These are phyloP conservation scores for Citrus glauca DNA, from an alignment of 345 rosid species.

Conservation along the genomic window DNA sequence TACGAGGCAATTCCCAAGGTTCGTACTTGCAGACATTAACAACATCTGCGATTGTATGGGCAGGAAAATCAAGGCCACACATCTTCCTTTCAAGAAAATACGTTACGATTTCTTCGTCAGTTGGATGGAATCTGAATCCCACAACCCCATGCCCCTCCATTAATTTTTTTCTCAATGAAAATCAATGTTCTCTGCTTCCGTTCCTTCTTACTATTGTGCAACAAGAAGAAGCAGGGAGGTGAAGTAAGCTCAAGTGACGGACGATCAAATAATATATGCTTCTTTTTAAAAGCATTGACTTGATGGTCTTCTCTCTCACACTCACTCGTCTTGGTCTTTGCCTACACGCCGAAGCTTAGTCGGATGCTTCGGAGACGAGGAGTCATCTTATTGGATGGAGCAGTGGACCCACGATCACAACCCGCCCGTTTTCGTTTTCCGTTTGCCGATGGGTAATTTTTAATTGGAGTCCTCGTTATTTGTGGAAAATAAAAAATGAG, in stretches of 20 bases:
- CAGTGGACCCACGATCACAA: too few species aligned
- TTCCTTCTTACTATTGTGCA: not conserved
- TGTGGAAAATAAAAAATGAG: too few species aligned
- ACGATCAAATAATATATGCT: not conserved
- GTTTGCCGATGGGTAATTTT: too few species aligned
- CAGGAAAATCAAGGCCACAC: not conserved
- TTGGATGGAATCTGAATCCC: conserved; percentile 10
- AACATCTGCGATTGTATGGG: not conserved
- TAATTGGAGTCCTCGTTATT: too few species aligned
- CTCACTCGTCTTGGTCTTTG: not conserved
- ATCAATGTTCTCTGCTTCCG: too few species aligned
- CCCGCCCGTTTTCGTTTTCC: too few species aligned
- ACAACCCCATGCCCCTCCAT: not conserved
- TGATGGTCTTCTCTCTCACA: not conserved
- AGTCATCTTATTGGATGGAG: too few species aligned
- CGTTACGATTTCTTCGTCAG: not conserved
- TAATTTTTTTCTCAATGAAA: not conserved
- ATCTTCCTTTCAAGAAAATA: not conserved
- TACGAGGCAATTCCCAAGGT: conserved; percentile 30
- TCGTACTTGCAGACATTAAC: not conserved
- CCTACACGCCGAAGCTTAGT: too few species aligned
- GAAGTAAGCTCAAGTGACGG: not conserved
- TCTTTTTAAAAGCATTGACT: not conserved
- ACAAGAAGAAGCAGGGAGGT: not conserved
- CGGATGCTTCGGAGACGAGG: too few species aligned